A percentile compares a stretch with the other conserved stretches of the same genome.
These are phyloP conservation scores for Lantana camara DNA, from an alignment of 257 asterid species.

Conservation along the genomic window DNA sequence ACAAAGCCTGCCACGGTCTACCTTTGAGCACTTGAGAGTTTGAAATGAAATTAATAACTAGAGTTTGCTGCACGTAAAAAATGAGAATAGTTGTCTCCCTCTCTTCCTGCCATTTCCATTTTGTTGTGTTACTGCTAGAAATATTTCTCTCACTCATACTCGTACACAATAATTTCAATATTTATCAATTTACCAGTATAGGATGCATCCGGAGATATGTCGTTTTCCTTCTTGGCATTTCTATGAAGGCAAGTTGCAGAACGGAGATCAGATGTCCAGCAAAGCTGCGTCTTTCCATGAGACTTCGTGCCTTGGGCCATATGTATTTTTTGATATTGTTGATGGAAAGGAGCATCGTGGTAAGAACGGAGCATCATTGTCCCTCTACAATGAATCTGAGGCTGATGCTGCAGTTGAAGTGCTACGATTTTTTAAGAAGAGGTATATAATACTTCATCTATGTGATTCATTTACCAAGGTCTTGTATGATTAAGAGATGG, in stretches of 20 bases:
- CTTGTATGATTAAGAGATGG: slow-evolving; percentile 22
- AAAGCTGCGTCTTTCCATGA: slow-evolving; percentile 81
- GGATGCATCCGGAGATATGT: slow-evolving; percentile 99
- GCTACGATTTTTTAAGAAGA: slow-evolving; percentile 59
- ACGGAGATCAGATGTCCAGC: slow-evolving; percentile 66
- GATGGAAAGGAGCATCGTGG: slow-evolving; percentile 94
- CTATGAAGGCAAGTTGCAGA: slow-evolving; percentile 89
- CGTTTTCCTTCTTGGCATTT: slow-evolving; percentile 90
- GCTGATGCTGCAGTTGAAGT: slow-evolving; percentile 96
- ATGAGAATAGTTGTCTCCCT: slow-evolving; percentile 12
- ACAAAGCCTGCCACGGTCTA: slow-evolving; percentile 10
- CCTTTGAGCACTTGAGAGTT: not conserved
- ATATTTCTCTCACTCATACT: slow-evolving; percentile 18
- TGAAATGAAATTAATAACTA: slow-evolving; percentile 6
- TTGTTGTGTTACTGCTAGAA: slow-evolving; percentile 15
- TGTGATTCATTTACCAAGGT: slow-evolving; percentile 19
- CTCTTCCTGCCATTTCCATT: slow-evolving; percentile 6
- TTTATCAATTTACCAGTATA: slow-evolving; percentile 66
- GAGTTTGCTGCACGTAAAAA: slow-evolving; percentile 3
- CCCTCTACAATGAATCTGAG: slow-evolving; percentile 83
- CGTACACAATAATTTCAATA: slow-evolving; percentile 21
- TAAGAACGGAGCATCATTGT: slow-evolving; percentile 66
- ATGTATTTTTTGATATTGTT: slow-evolving; percentile 76
- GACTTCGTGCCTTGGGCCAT: slow-evolving; percentile 84
- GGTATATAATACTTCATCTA: slow-evolving; percentile 47